Base-by-base conservation (phyloP, 2,329 filamentous ascomycete genomes). In the Monosporascus ibericus region DNA sequence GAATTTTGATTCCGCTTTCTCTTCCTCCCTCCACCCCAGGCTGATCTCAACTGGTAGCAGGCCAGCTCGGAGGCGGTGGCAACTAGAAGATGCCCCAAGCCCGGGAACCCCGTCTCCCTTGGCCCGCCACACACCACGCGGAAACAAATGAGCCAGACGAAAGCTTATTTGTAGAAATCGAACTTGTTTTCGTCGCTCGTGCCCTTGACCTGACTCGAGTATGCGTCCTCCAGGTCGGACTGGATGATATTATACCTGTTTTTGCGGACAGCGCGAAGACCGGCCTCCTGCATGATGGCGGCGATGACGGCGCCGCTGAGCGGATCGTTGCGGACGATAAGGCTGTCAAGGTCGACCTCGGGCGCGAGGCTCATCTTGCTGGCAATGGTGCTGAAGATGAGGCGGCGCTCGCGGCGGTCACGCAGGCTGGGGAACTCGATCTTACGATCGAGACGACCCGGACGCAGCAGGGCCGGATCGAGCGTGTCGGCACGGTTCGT, bases 181-280 rank as follows among this genome's bases (percentile, higher is more conserved):
- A 95, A 95, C 76, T 88, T 89, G 73, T 80, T 80, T 66, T 80
- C 85, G 68, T 81, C 77, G 54, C 67, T 76, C 49, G 78, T 76
- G 11, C 78, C 90, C 84, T 97, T 97, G 66, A 99, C 94, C 72
- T 99, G 94, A 74, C 86, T 90, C 39, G 91, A 92, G 73, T 99
- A 99, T 44, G 94, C 94, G 71, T 97, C 94, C 73, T 99, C 94
- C 58, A 99, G 77, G 74, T 99, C 94, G 57, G 82, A 85, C 77
- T 99, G 94, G 66, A 99, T 97, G 70, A 99, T 99, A 73, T 99
- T 97, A 75, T 99, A 99, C 65, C 94, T 80, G 75, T 99, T 97
- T 85, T 96, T 97, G 65, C 92, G 82, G 59, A 97, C 92, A 25
- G 92, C 92, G 60, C 92, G 84, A 62, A 99, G 79, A 60, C 94